phyloP scores from a whole-genome alignment of 2,329 filamentous ascomycete genomes.

The Huntiella omanensis region DNA sequence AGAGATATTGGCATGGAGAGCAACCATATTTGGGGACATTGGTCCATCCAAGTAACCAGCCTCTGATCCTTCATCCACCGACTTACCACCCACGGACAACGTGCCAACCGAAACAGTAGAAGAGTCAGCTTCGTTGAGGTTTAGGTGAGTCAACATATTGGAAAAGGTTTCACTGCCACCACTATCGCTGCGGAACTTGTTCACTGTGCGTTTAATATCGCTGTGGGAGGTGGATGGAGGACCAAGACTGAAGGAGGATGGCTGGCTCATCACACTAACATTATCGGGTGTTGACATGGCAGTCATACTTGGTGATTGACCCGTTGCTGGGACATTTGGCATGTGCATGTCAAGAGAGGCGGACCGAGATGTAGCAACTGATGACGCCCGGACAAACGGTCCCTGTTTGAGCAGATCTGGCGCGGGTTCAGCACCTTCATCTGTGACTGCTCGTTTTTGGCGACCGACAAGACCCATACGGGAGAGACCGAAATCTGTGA shows the following conservation, averaged over 20 bases:
- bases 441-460: constrained; percentile 80
- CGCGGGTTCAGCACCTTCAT: constrained; percentile 57
- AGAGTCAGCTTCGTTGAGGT: constrained; percentile 42
- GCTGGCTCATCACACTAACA: constrained; percentile 49
- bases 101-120: constrained; percentile 13
- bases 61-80: constrained; percentile 36
- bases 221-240: constrained; percentile 37
- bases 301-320: constrained; percentile 66
- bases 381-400: constrained; percentile 70
- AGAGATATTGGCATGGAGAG: constrained; percentile 2
- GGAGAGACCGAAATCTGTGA: constrained; percentile 93
- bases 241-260: constrained; percentile 68
- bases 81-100: constrained; percentile 28
- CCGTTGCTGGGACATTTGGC: neutral
- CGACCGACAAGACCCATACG: constrained; percentile 93
- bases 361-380: constrained; percentile 76
- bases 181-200: constrained; percentile 74
- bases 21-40: constrained; percentile 52
- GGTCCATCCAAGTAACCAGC: constrained; percentile 42
- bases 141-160: constrained; percentile 65
- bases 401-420: constrained; percentile 87
- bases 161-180: constrained; percentile 73
- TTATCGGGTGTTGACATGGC: constrained; percentile 66
- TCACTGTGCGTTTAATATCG: constrained; percentile 24
- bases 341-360: constrained; percentile 67